Evolutionary conservation across 257 asterid species (phyloP).

Genomic region (Solanum piurae): DNA sequence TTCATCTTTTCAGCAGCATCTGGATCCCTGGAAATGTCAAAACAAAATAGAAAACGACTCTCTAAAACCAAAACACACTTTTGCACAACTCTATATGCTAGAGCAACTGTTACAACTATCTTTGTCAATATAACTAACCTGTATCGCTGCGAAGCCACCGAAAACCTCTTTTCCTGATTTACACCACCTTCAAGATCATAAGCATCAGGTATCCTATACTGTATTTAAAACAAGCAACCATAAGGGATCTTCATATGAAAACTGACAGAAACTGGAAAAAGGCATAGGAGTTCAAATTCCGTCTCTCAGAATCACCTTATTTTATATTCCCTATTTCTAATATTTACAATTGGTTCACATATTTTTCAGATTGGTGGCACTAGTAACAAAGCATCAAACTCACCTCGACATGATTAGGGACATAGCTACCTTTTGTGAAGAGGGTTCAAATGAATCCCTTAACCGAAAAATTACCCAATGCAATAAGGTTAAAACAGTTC

Average conservation of each 20-base stretch:
- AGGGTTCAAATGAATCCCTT: neutral
- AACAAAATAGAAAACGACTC: slow-evolving; percentile 1
- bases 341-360: neutral
- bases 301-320: neutral
- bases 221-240: slow-evolving; percentile 9
- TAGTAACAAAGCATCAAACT: neutral
- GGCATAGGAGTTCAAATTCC: neutral
- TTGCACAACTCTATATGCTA: neutral
- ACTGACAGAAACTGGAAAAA: neutral
- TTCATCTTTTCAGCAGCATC: slow-evolving; percentile 84
- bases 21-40: slow-evolving; percentile 44
- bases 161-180: slow-evolving; percentile 46
- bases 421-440: neutral
- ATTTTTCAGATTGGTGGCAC: neutral
- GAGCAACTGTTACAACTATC: neutral
- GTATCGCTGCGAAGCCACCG: slow-evolving; percentile 38
- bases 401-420: neutral
- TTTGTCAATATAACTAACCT: slow-evolving; percentile 12
- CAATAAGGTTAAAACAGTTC: neutral
- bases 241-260: neutral
- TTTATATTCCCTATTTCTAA: neutral
- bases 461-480: neutral
- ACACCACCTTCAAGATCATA: slow-evolving; percentile 46
- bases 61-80: neutral
- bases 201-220: slow-evolving; percentile 82